Base-by-base conservation (phyloP, 2,329 filamentous ascomycete species). In the Nemania sp. region DNA sequence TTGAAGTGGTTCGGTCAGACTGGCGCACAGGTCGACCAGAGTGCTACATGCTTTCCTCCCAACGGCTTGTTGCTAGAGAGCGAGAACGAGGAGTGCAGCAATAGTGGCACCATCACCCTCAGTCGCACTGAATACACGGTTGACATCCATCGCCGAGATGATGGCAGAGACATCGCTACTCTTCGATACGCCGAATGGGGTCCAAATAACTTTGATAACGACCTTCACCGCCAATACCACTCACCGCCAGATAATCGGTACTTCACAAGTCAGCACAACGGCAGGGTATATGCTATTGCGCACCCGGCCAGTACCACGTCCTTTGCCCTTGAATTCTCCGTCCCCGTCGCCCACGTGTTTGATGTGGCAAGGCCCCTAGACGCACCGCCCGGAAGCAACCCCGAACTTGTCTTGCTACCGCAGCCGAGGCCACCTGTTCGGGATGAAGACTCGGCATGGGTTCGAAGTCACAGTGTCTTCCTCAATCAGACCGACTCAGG, bases 181-280 rank as follows among this genome's bases (percentile, higher is more conserved):
- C 88, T 99, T 73, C 94, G 90, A 72, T 99, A 97, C 77, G 92
- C 93, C 11, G 96, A 99, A 79, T 99, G 96, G 96, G 90, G 90
- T 0, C 93, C 94, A 15, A 99, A 99, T 79, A 97, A 92, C 67
- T 92, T 90, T 68, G 95, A 99, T 79, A 88, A 88, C 70, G 96
- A 99, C 77, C 88, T 99, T 6, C 90, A 93, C 74, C 88, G 88
- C 57, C 93, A 98, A 77, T 96, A 98, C 76, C 87, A 87, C 15
- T 82, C 85, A 11, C 93, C 94, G 0, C 90, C 94, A 77, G 94
- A 98, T 78, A 90, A 92, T 73, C 92, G 92, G 69, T 98, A 98
- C 80, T 91, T 98, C 58, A 95, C 95, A 72, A 93, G 91, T 72
- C 90, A 90, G 73, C 92, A 94, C 74, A 93, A 98, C 73, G 96